phyloP scores from a whole-genome alignment of 2,329 filamentous ascomycete species.

The Orbilia brochopaga region DNA sequence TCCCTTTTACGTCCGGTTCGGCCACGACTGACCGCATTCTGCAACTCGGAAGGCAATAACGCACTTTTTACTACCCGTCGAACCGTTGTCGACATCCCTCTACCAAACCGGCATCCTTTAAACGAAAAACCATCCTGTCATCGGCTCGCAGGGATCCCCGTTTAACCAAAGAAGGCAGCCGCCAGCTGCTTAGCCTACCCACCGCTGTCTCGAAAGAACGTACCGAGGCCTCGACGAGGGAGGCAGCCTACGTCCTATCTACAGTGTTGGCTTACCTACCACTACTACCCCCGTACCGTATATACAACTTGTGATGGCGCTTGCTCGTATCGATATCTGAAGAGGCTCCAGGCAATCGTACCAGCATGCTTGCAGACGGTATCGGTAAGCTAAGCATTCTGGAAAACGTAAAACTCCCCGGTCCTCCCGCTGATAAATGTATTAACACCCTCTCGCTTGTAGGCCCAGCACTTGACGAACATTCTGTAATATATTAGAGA shows the following conservation, averaged over 20 bases:
- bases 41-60: slow-evolving; percentile 46
- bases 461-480: background rate
- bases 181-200: slow-evolving; percentile 12
- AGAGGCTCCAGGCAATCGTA: slow-evolving; percentile 12
- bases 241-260: slow-evolving; percentile 9
- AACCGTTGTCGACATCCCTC: slow-evolving; percentile 37
- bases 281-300: too few relatives aligned
- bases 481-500: background rate
- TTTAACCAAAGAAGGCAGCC: slow-evolving; percentile 41
- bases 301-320: slow-evolving; percentile 2
- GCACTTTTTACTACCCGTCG: slow-evolving; percentile 26
- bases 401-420: background rate
- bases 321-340: slow-evolving; percentile 40
- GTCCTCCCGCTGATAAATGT: background rate
- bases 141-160: slow-evolving; percentile 10
- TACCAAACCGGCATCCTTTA: slow-evolving; percentile 36
- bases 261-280: background rate
- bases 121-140: slow-evolving; percentile 38
- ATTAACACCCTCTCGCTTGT: background rate
- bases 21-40: slow-evolving; percentile 13
- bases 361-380: background rate
- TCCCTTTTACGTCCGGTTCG: slow-evolving; percentile 9
- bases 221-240: slow-evolving; percentile 31
- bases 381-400: slow-evolving; percentile 6
- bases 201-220: slow-evolving; percentile 1